A percentile compares a stretch with the other conserved stretches of the same genome.
phyloP scores from a whole-genome alignment of 768 basidiomycete genomes.

The Leccinum sublutescens region DNA sequence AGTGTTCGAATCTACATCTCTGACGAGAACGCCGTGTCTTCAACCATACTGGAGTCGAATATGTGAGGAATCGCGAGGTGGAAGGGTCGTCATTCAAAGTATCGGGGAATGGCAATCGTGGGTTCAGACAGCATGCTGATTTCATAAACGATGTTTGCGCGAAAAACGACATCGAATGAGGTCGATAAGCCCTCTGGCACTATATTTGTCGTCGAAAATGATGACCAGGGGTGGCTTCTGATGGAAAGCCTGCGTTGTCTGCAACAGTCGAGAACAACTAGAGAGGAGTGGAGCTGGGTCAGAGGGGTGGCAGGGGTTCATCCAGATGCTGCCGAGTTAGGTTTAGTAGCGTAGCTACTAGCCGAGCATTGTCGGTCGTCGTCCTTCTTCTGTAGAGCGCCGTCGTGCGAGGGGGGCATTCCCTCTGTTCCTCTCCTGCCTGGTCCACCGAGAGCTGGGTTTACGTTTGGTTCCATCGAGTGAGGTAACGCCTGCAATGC shows the following conservation, averaged over 20 bases:
- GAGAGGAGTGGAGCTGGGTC: constrained; percentile 19
- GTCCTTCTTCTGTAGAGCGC: too few relatives aligned
- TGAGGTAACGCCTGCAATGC: too few relatives aligned
- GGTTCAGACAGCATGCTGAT: constrained; percentile 47
- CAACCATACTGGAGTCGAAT: constrained; percentile 57
- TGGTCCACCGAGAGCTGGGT: too few relatives aligned
- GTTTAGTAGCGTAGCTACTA: too few relatives aligned
- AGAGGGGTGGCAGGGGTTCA: too few relatives aligned
- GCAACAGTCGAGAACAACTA: constrained; percentile 15
- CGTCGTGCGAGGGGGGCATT: too few relatives aligned
- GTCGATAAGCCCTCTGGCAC: constrained; percentile 26
- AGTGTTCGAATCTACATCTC: too few relatives aligned
- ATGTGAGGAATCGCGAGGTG: constrained; percentile 74
- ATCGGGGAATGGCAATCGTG: constrained; percentile 33
- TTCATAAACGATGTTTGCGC: constrained; percentile 58
- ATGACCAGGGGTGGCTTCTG: constrained; percentile 36
- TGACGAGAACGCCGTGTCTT: constrained; percentile 24
- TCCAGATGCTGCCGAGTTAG: too few relatives aligned
- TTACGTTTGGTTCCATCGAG: too few relatives aligned
- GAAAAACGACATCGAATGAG: constrained; percentile 49
- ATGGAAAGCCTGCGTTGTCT: constrained; percentile 15
- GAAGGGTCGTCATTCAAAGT: constrained; percentile 37
- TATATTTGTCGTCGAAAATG: constrained; percentile 9
- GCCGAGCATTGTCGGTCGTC: too few relatives aligned
- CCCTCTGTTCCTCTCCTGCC: too few relatives aligned